These are phyloP conservation scores for Psophocarpus tetragonolobus DNA, from an alignment of 306 rosid genomes.

Conservation along the genomic window DNA sequence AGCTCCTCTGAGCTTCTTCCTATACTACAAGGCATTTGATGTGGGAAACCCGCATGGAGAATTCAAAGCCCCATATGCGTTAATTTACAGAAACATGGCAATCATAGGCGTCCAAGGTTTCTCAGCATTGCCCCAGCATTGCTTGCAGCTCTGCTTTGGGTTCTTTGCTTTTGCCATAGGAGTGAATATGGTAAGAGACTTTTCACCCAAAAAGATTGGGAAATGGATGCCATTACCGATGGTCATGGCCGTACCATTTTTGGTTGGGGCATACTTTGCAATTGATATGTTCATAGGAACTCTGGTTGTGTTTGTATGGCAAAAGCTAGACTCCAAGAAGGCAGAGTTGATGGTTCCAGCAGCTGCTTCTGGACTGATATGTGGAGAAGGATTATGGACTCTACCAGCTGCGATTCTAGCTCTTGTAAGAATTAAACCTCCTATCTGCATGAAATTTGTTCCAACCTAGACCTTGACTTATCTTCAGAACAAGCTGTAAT, in stretches of 20 bases:
- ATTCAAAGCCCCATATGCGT: conserved; percentile 90
- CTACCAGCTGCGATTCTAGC: conserved; percentile 94
- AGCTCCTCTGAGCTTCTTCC: conserved; percentile 82
- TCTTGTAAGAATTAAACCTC: conserved; percentile 76
- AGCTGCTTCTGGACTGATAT: conserved; percentile 86
- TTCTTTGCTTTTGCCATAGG: conserved; percentile 45
- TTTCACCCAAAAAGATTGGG: conserved; percentile 60
- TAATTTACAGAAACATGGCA: conserved; percentile 52
- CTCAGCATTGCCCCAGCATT: conserved; percentile 81
- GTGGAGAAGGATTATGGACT: conserved; percentile 96
- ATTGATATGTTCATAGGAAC: conserved; percentile 83
- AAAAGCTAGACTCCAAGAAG: conserved; percentile 50
- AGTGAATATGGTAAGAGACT: conserved; percentile 39
- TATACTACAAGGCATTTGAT: conserved; percentile 58
- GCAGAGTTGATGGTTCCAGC: conserved; percentile 82
- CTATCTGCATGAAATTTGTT: conserved; percentile 91
- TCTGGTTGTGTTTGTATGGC: conserved; percentile 66
- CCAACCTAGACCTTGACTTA: conserved; percentile 44
- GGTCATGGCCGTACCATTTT: conserved; percentile 94
- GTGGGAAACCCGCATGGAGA: conserved; percentile 76
- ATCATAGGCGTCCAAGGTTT: conserved; percentile 47
- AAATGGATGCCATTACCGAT: conserved; percentile 91
- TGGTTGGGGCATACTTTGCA: conserved; percentile 89
- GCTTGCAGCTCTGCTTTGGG: conserved; percentile 63
- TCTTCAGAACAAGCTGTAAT: background rate